These are phyloP conservation scores for Boletus pseudo-olivaceus DNA, from an alignment of 768 basidiomycete genomes.

Conservation along the genomic window DNA sequence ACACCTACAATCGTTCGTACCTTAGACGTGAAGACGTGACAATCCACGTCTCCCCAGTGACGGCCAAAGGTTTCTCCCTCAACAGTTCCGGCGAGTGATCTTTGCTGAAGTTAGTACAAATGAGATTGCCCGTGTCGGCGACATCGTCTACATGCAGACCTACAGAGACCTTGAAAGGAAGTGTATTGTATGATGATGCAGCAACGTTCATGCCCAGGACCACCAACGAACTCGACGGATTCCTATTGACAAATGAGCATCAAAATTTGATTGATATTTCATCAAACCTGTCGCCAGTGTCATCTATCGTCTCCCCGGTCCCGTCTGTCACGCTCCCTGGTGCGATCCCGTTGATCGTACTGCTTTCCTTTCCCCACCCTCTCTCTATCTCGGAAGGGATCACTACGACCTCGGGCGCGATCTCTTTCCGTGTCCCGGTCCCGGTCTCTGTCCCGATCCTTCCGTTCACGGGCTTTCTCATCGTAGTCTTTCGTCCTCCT, in stretches of 20 bases:
- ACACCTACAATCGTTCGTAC: no score
- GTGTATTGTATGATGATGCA: no score
- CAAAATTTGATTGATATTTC: no score
- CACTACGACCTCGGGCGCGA: conserved; percentile 29
- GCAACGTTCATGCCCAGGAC: neutral
- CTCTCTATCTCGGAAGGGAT: conserved; percentile 29
- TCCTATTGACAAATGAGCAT: neutral
- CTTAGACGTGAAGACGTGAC: no score
- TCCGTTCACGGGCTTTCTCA: conserved; percentile 16
- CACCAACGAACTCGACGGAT: neutral
- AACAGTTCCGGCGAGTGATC: no score
- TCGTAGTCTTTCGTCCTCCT: conserved; percentile 13
- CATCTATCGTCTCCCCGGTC: conserved; percentile 12
- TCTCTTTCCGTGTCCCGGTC: conserved; percentile 26
- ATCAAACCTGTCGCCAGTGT: neutral
- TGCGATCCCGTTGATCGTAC: conserved; percentile 9
- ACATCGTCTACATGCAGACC: neutral
- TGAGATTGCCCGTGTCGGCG: neutral
- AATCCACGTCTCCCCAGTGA: no score
- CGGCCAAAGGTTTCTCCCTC: neutral
- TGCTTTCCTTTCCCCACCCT: neutral
- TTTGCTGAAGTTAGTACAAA: neutral
- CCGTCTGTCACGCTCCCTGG: conserved; percentile 19
- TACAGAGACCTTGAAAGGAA: neutral
- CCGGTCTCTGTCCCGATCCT: conserved; percentile 14